Evolutionary conservation across 441 rosid genomes (phyloP).

Genomic region (Arabidopsis lyrata): DNA sequence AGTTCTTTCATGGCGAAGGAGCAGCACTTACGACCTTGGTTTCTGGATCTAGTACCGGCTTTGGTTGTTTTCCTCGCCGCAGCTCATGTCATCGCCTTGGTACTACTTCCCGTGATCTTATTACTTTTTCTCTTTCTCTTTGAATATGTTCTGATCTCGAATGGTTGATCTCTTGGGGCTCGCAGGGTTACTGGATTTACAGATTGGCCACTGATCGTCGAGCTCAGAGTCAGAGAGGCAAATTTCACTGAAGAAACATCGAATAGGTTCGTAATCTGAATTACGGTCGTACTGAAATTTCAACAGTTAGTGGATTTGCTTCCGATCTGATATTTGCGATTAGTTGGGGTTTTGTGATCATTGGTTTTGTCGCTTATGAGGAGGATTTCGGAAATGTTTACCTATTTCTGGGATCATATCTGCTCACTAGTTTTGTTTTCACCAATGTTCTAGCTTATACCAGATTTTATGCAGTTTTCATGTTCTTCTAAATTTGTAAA

Average conservation of each 20-base stretch:
- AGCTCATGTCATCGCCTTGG: constrained; percentile 87
- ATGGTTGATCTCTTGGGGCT: constrained; percentile 6
- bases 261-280: constrained; percentile 35
- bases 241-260: constrained; percentile 59
- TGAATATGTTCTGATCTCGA: neutral
- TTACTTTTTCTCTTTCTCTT: neutral
- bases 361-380: constrained; percentile 21
- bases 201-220: constrained; percentile 81
- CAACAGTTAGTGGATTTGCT: constrained; percentile 1
- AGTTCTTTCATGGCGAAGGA: constrained; percentile 59
- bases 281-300: neutral
- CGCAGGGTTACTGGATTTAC: constrained; percentile 89
- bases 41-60: constrained; percentile 69
- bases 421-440: constrained; percentile 6
- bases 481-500: constrained; percentile 7
- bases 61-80: constrained; percentile 72
- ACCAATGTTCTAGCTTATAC: constrained; percentile 3
- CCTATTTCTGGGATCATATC: constrained; percentile 7
- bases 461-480: neutral
- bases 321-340: constrained; percentile 15
- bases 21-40: constrained; percentile 62
- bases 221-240: constrained; percentile 79
- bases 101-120: constrained; percentile 43
- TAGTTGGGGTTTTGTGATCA: constrained; percentile 14
- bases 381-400: constrained; percentile 12